These are phyloP conservation scores for Paecilomyces formosus DNA, from an alignment of 2,329 filamentous ascomycete species.

Conservation along the genomic window DNA sequence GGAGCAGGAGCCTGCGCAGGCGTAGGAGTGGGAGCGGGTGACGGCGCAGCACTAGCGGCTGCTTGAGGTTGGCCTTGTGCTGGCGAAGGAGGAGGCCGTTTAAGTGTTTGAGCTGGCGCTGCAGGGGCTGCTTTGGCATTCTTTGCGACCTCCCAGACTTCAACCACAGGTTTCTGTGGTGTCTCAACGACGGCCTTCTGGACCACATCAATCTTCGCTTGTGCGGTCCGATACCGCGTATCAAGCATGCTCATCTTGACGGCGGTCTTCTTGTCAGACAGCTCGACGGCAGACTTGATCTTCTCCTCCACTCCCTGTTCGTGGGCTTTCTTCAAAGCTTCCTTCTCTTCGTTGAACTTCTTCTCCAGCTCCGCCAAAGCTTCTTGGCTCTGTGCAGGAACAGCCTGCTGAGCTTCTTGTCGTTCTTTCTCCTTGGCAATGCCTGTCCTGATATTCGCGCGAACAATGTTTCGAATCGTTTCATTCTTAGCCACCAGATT, in stretches of 20 bases:
- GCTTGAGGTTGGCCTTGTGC: constrained; percentile 5
- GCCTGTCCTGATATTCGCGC: constrained; percentile 50
- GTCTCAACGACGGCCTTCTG: constrained; percentile 78
- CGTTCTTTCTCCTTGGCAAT: constrained; percentile 36
- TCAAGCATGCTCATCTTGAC: constrained; percentile 74
- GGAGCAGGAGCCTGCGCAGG: constrained; percentile 8
- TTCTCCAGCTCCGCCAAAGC: constrained; percentile 31
- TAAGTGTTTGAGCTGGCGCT: constrained; percentile 19
- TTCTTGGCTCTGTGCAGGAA: constrained; percentile 22
- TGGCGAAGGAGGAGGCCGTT: constrained; percentile 7
- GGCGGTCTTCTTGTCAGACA: constrained; percentile 67
- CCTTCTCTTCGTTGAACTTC: constrained; percentile 32
- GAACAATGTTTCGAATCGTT: constrained; percentile 42
- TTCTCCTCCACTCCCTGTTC: constrained; percentile 53
- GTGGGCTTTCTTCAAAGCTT: constrained; percentile 37
- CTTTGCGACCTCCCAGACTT: constrained; percentile 82
- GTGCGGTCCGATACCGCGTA: constrained; percentile 55
- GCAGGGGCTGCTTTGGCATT: constrained; percentile 47
- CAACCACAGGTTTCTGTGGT: constrained; percentile 70
- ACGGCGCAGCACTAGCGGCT: constrained; percentile 9
- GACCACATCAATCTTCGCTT: constrained; percentile 70
- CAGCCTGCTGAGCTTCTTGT: constrained; percentile 19
- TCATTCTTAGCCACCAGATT: constrained; percentile 45
- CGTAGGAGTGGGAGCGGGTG: constrained; percentile 9
- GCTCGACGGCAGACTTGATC: constrained; percentile 54